A percentile compares a stretch with the other conserved stretches of the same genome.
Evolutionary conservation across 257 asterid genomes (phyloP).

Genomic region (Fraxinus excelsior): DNA sequence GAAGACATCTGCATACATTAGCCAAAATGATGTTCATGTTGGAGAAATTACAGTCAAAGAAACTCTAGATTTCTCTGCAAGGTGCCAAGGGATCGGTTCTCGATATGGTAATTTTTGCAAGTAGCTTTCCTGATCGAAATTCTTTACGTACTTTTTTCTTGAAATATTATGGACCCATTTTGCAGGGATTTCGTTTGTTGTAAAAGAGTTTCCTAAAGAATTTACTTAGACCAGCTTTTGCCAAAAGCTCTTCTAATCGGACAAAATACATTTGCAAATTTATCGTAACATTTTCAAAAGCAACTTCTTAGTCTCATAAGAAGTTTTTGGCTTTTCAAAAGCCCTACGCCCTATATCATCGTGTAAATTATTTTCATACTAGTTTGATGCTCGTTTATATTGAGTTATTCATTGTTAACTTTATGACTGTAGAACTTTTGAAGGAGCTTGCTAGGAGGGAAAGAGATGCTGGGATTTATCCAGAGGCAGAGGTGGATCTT

Average conservation of each 20-base stretch:
- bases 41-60: slow-evolving; percentile 98
- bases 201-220: too few species aligned
- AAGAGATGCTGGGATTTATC: slow-evolving; percentile 70
- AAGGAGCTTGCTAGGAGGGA: slow-evolving; percentile 75
- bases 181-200: too few species aligned
- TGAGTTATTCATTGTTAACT: neutral
- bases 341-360: neutral
- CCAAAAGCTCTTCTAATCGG: too few species aligned
- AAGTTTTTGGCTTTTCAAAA: too few species aligned
- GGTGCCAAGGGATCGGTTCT: slow-evolving; percentile 91
- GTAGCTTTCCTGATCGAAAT: neutral
- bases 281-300: too few species aligned
- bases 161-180: neutral
- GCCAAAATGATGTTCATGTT: slow-evolving; percentile 91
- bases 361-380: neutral
- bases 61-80: slow-evolving; percentile 88
- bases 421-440: slow-evolving; percentile 51
- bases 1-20: slow-evolving; percentile 91
- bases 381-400: neutral
- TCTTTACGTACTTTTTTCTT: neutral
- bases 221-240: too few species aligned
- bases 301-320: too few species aligned
- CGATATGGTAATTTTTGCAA: slow-evolving; percentile 60
- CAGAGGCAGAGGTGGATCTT: slow-evolving; percentile 79
- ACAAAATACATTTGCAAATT: too few species aligned